Conservation (phyloP, 176 grass and related monocot species). For the Themeda triandra region DNA sequence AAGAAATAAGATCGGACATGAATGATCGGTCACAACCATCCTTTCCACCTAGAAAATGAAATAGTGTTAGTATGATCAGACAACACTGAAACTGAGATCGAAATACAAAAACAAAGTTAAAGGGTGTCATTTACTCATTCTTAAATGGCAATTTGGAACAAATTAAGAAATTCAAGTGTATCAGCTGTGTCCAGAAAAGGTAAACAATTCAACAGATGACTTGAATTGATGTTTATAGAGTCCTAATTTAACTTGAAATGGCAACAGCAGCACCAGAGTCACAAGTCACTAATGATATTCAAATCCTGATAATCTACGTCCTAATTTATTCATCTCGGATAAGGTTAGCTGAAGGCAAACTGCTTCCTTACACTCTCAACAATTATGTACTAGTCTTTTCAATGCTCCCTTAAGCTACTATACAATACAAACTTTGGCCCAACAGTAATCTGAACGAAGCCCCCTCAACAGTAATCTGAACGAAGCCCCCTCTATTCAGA, state of each 20-base stretch:
- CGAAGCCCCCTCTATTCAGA: not conserved
- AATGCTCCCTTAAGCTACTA: too few species aligned
- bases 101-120: not conserved
- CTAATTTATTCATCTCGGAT: too few species aligned
- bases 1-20: constrained; percentile 69
- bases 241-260: not conserved
- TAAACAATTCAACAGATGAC: not conserved
- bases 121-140: not conserved
- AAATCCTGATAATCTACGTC: not conserved
- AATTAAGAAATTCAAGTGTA: not conserved
- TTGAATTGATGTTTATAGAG: not conserved
- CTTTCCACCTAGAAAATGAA: constrained; percentile 53
- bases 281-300: not conserved
- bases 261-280: not conserved
- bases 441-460: too few species aligned
- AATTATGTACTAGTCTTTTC: not conserved
- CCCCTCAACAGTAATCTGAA: not conserved
- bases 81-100: not conserved
- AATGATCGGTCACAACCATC: constrained; percentile 62
- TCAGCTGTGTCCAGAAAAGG: not conserved
- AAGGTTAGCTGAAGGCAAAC: not conserved
- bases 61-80: constrained; percentile 22
- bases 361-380: not conserved
- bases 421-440: too few species aligned
- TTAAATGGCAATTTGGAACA: not conserved